Evolutionary conservation across 176 grass and related monocot genomes (phyloP), one percentile per base, ranked within the genome.

Genomic region (Sorghum bicolor): DNA sequence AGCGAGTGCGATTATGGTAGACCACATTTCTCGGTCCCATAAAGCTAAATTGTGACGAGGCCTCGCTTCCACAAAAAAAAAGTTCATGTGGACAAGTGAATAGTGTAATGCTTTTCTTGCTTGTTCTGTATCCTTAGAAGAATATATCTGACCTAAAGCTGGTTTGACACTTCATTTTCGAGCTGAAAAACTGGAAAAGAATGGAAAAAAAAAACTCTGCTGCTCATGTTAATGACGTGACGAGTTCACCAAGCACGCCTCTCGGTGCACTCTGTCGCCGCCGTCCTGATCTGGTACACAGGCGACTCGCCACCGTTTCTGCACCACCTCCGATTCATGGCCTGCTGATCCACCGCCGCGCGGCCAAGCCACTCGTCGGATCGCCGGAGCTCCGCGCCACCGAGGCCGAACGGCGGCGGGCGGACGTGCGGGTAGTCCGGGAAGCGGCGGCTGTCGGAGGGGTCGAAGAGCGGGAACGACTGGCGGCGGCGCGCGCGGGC

Each of bases 381-480:
- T 14, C 76, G 32, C 74, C 71, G 32, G 11, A 77, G 32, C n/a
- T 81, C 78, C 9, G 20, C 41, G 17, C 11, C 13, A 2, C 48
- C 19, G 50, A 76, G 62, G 30, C 52, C 55, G 20, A 63, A 33
- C 13, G 40, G n/a, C 28, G 61, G 72, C 3, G 48, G 79, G 10
- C 84, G 83, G 38, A 70, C 34, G 72, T 95, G 87, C 7, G 91
- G 93, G 76, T 98, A 98, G 72, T 86, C 82, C 0, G 84, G 80
- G 68, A 84, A 91, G n/a, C 48, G 30, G 28, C 32, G 8, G 14
- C 39, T 26, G 62, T 88, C 86, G 39, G 87, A 83, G 1, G 93
- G 93, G 67, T 98, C 87, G 78, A 98, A 98, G 36, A 96, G 47
- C 61, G 91, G 96, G 77, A 76, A 82, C 20, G 91, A 89, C 64